These are phyloP conservation scores for Thecaphora thlaspeos DNA, from an alignment of 1,284 basidiomycete species.

Conservation along the genomic window DNA sequence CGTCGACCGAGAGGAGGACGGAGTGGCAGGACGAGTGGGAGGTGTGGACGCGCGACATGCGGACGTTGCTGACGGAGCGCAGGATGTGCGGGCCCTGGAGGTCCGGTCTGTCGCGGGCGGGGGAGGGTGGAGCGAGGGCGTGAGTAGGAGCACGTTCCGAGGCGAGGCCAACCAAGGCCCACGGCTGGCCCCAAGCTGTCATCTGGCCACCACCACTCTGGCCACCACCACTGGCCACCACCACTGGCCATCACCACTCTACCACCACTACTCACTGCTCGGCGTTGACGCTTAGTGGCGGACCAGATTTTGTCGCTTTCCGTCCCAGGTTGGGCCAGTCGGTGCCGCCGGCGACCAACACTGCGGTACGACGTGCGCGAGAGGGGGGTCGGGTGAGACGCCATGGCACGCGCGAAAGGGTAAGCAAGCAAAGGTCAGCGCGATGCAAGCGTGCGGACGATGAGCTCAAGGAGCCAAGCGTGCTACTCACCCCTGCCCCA, in stretches of 20 bases:
- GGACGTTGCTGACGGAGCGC: slow-evolving; percentile 77
- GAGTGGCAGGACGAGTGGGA: slow-evolving; percentile 43
- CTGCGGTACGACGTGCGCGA: slow-evolving; percentile 60
- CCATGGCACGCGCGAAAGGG: too few species aligned
- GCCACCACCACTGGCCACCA: too few species aligned
- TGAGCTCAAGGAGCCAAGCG: too few species aligned
- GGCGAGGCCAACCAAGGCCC: too few species aligned
- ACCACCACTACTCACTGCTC: slow-evolving; percentile 31
- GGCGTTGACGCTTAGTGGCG: slow-evolving; percentile 23
- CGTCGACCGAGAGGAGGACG: slow-evolving; percentile 61
- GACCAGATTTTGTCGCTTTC: slow-evolving; percentile 40
- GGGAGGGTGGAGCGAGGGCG: not conserved
- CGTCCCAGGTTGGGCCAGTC: slow-evolving; percentile 66
- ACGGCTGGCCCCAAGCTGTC: too few species aligned
- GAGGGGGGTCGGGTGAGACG: too few species aligned
- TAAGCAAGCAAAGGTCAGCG: too few species aligned
- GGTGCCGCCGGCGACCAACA: slow-evolving; percentile 77
- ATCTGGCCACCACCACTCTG: too few species aligned
- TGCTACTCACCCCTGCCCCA: too few species aligned
- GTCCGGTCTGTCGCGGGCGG: slow-evolving; percentile 64
- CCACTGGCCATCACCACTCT: too few species aligned
- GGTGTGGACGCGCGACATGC: slow-evolving; percentile 36
- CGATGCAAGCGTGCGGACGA: too few species aligned
- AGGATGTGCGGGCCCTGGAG: slow-evolving; percentile 81
- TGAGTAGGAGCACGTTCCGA: too few species aligned